phyloP scores from a whole-genome alignment of 192 early-diverging fungal genomes.

The Rhizophagus clarus region DNA sequence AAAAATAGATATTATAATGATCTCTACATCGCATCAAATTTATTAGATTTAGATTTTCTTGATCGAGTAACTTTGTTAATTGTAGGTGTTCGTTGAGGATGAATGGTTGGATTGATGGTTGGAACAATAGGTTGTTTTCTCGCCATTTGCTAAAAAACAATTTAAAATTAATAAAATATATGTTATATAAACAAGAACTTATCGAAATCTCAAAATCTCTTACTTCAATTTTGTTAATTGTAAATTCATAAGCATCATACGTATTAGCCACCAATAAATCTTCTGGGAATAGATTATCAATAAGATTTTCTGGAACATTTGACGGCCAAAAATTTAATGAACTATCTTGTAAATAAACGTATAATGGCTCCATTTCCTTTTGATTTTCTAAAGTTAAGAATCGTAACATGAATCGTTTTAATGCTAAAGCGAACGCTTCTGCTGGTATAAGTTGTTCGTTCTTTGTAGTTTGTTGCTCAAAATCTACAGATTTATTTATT shows the following conservation, averaged over 20 bases:
- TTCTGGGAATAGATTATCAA: slow-evolving; percentile 15
- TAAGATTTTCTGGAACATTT: not conserved
- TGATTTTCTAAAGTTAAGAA: slow-evolving; percentile 6
- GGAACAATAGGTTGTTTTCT: too few species aligned
- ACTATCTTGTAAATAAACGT: not conserved
- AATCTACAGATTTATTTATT: too few species aligned
- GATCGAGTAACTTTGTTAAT: too few species aligned
- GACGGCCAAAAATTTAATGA: slow-evolving; percentile 20
- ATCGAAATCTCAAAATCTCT: not conserved
- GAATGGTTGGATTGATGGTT: too few species aligned
- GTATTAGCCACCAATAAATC: slow-evolving; percentile 8
- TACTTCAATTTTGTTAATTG: slow-evolving; percentile 2
- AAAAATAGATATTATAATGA: too few species aligned
- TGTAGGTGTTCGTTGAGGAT: too few species aligned
- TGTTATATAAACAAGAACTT: too few species aligned
- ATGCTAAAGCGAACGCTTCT: slow-evolving; percentile 15
- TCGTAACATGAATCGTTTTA: slow-evolving; percentile 33
- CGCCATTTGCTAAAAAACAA: too few species aligned
- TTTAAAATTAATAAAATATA: too few species aligned
- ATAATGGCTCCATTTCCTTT: not conserved
- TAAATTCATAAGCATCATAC: slow-evolving; percentile 13
- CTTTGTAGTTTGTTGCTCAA: too few species aligned
- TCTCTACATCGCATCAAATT: too few species aligned
- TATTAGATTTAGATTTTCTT: too few species aligned
- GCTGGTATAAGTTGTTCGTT: slow-evolving; percentile 15